These are phyloP conservation scores for Cutaneotrichosporon mucoides DNA, from an alignment of 1,284 basidiomycete genomes.

Conservation along the genomic window DNA sequence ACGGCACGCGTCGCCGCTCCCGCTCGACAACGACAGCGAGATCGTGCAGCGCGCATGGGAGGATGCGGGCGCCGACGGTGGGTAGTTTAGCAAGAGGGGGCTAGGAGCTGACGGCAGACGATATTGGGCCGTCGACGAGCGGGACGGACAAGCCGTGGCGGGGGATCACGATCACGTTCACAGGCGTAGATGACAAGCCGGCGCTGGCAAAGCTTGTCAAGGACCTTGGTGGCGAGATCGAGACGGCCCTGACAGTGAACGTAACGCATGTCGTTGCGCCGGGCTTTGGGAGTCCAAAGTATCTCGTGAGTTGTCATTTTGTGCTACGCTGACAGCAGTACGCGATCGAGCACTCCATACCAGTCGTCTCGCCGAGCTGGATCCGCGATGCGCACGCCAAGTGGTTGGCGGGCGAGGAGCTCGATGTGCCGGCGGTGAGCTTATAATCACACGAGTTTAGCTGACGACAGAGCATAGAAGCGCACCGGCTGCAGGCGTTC, in stretches of 20 bases:
- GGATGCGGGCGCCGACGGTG: slow-evolving; percentile 19
- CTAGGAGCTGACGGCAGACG: slow-evolving; percentile 21
- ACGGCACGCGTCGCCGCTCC: not conserved
- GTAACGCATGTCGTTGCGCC: slow-evolving; percentile 44
- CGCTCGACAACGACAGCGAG: slow-evolving; percentile 27
- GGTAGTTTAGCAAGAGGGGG: not conserved
- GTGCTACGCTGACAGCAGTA: slow-evolving; percentile 26
- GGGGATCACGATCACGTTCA: slow-evolving; percentile 39
- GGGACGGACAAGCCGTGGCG: slow-evolving; percentile 31
- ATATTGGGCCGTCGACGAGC: slow-evolving; percentile 9
- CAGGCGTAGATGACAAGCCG: slow-evolving; percentile 43
- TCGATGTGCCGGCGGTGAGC: slow-evolving; percentile 26
- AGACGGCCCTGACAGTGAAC: slow-evolving; percentile 36
- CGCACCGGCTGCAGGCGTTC: slow-evolving; percentile 35
- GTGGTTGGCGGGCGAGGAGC: slow-evolving; percentile 32
- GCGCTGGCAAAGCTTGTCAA: slow-evolving; percentile 16
- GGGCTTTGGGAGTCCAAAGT: slow-evolving; percentile 36
- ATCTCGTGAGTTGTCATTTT: slow-evolving; percentile 26
- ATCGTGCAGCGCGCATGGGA: slow-evolving; percentile 23
- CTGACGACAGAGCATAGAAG: slow-evolving; percentile 22
- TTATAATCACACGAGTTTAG: not conserved
- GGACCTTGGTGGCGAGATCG: slow-evolving; percentile 36
- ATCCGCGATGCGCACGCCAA: slow-evolving; percentile 29
- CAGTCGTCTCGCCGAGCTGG: slow-evolving; percentile 40
- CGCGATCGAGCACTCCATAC: slow-evolving; percentile 39